These are phyloP conservation scores for Trichoderma polysporum DNA, from an alignment of 2,329 filamentous ascomycete species.

Conservation along the genomic window DNA sequence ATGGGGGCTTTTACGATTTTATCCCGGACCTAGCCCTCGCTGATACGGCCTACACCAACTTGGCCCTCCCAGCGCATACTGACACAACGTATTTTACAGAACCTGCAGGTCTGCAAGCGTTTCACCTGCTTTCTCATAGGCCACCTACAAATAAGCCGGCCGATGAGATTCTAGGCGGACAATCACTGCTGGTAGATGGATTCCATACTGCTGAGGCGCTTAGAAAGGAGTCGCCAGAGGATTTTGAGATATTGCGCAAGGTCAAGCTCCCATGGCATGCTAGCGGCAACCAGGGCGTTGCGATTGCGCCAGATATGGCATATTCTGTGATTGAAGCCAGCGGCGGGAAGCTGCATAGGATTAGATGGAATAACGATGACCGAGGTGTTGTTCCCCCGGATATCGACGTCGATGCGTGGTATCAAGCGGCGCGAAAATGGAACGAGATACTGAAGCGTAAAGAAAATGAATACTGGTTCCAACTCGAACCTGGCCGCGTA, in stretches of 20 bases:
- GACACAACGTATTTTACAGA: slow-evolving; percentile 97
- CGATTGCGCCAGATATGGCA: slow-evolving; percentile 67
- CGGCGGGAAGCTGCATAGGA: slow-evolving; percentile 47
- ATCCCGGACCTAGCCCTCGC: slow-evolving; percentile 83
- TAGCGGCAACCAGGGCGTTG: slow-evolving; percentile 84
- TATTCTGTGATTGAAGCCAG: slow-evolving; percentile 72
- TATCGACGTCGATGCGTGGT: slow-evolving; percentile 63
- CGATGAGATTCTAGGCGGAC: slow-evolving; percentile 59
- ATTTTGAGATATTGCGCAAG: slow-evolving; percentile 57
- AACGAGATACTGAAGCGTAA: slow-evolving; percentile 64
- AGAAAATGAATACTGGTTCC: slow-evolving; percentile 73
- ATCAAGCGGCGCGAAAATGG: slow-evolving; percentile 74
- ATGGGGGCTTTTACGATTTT: slow-evolving; percentile 80
- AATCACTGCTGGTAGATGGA: slow-evolving; percentile 81
- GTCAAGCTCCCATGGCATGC: slow-evolving; percentile 73
- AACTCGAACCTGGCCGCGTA: slow-evolving; percentile 74
- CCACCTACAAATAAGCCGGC: slow-evolving; percentile 41
- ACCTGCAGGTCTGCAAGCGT: slow-evolving; percentile 85
- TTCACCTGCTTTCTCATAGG: slow-evolving; percentile 78
- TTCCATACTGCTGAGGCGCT: slow-evolving; percentile 70
- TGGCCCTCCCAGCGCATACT: slow-evolving; percentile 80
- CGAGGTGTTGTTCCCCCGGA: slow-evolving; percentile 66
- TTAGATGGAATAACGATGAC: slow-evolving; percentile 95
- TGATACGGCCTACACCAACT: slow-evolving; percentile 87
- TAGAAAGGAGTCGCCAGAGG: slow-evolving; percentile 48